phyloP scores from a whole-genome alignment of 1,139 yeast species.

The Yamadazyma epiphylla region DNA sequence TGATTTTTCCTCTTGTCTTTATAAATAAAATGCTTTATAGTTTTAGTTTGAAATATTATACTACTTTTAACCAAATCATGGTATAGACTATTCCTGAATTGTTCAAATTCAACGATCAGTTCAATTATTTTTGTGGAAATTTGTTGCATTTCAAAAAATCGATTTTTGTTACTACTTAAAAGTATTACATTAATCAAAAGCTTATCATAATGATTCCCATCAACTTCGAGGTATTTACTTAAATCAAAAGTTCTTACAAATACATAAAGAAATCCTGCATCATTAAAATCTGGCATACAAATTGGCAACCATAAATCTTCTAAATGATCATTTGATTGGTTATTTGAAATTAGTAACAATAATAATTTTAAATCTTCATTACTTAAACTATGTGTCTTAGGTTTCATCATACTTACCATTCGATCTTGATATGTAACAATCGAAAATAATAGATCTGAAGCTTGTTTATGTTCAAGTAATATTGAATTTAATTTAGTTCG shows the following conservation, averaged over 20 bases:
- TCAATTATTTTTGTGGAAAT: constrained; percentile 52
- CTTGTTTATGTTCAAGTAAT: constrained; percentile 10
- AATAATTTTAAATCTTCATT: constrained; percentile 31
- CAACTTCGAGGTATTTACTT: constrained; percentile 12
- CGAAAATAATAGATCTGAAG: constrained; percentile 31
- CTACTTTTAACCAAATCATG: constrained; percentile 15
- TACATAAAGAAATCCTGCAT: constrained; percentile 81
- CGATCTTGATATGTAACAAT: constrained; percentile 19
- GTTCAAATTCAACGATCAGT: constrained; percentile 33
- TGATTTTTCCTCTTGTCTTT: constrained; percentile 56
- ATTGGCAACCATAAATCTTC: constrained; percentile 94
- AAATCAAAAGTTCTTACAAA: constrained; percentile 61
- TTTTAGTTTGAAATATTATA: constrained; percentile 23
- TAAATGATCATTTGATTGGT: constrained; percentile 12
- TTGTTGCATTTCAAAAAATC: constrained; percentile 71
- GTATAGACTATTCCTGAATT: constrained; percentile 35
- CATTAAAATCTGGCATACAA: constrained; percentile 86
- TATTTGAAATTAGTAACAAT: constrained; percentile 23
- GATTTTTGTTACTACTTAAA: constrained; percentile 77
- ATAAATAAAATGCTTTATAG: constrained; percentile 75
- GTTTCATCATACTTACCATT: constrained; percentile 30
- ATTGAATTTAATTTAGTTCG: constrained; percentile 28
- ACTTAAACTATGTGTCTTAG: constrained; percentile 29
- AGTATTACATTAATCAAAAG: constrained; percentile 58
- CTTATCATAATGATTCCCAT: constrained; percentile 9